Evolutionary conservation across 108 stramenopile species (phyloP).

Genomic region (Schizochytrium sp.): DNA sequence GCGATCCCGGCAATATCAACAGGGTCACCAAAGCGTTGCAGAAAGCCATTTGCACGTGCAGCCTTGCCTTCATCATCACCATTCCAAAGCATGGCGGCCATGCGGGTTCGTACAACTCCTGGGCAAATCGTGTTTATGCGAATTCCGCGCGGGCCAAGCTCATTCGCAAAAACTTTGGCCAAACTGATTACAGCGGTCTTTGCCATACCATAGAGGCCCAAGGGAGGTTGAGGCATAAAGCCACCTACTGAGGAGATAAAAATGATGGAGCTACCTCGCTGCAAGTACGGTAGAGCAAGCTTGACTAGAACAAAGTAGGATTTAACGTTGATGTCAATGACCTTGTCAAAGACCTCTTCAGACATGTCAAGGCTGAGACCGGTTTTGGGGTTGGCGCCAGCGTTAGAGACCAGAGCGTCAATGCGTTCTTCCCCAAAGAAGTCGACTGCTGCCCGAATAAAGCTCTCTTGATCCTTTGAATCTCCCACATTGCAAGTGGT

Average conservation of each 20-base stretch:
- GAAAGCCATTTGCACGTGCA: background rate
- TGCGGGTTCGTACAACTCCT: constrained; percentile 79
- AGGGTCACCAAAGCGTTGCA: constrained; percentile 50
- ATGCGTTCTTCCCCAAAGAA: constrained; percentile 27
- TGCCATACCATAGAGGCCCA: constrained; percentile 71
- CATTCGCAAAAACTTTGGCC: constrained; percentile 82
- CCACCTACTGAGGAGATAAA: constrained; percentile 33
- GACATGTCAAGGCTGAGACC: constrained; percentile 52
- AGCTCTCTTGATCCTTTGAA: background rate
- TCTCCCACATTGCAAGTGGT: constrained; percentile 49
- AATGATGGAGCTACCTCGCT: constrained; percentile 42
- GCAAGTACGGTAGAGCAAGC: constrained; percentile 59
- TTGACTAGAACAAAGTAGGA: constrained; percentile 51
- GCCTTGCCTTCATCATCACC: constrained; percentile 2
- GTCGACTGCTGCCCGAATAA: constrained; percentile 13
- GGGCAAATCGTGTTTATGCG: constrained; percentile 82
- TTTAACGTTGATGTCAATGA: constrained; percentile 41
- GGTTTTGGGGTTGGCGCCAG: background rate
- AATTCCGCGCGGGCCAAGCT: constrained; percentile 81
- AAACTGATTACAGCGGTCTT: constrained; percentile 84
- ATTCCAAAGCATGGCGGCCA: constrained; percentile 73
- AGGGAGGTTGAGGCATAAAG: constrained; percentile 11
- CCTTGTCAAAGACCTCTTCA: constrained; percentile 58
- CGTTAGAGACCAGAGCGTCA: constrained; percentile 40
- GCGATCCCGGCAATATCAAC: constrained; percentile 4